Evolutionary conservation across 768 basidiomycete species (phyloP).

Genomic region (Termitomyces bulborhizus): DNA sequence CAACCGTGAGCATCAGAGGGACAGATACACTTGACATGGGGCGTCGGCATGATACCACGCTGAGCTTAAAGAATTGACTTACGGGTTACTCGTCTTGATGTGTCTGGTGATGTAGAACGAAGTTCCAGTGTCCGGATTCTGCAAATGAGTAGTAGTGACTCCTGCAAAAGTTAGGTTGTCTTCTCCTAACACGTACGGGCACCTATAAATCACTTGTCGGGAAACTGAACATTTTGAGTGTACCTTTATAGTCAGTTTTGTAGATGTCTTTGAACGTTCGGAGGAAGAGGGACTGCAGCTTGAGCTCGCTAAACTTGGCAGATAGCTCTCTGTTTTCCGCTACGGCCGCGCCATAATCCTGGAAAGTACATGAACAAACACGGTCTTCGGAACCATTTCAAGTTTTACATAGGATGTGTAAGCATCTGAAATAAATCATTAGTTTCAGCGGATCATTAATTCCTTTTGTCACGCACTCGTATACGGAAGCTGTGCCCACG

Average conservation of each 20-base stretch:
- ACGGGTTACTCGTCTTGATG: conserved; percentile 9
- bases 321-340: conserved; percentile 11
- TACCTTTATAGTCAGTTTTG: conserved; percentile 10
- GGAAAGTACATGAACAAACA: neutral
- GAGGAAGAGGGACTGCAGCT: conserved; percentile 14
- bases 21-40: neutral
- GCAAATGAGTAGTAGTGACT: conserved; percentile 12
- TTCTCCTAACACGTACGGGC: neutral
- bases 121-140: conserved; percentile 11
- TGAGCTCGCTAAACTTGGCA: conserved; percentile 13
- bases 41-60: neutral
- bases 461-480: conserved; percentile 4
- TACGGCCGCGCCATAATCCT: conserved; percentile 15
- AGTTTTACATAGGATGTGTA: conserved; percentile 12
- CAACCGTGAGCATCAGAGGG: conserved; percentile 7
- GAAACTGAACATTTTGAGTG: neutral
- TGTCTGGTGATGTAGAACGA: conserved; percentile 14
- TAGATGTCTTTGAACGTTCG: conserved; percentile 11
- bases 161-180: conserved; percentile 13
- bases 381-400: neutral
- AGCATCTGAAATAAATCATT: conserved; percentile 1
- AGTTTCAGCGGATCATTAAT: neutral
- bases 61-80: neutral
- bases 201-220: neutral
- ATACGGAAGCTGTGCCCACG: conserved; percentile 14